A percentile compares a stretch with the other conserved stretches of the same genome.
phyloP scores from a whole-genome alignment of 768 basidiomycete genomes.

The Rickenella mellea region DNA sequence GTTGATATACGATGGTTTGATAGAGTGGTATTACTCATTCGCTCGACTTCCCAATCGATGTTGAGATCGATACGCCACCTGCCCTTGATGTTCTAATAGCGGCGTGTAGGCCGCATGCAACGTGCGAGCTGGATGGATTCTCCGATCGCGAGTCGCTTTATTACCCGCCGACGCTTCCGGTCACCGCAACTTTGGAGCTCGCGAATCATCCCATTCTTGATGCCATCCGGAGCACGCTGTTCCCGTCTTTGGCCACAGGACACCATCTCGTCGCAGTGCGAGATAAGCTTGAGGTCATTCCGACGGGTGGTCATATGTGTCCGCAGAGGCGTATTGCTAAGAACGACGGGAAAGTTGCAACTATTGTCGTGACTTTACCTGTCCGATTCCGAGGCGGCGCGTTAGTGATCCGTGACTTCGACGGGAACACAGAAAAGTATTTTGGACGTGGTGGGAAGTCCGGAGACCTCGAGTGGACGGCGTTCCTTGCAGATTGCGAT shows the following conservation, averaged over 20 bases:
- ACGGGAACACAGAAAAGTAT: slow-evolving; percentile 53
- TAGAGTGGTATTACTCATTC: slow-evolving; percentile 75
- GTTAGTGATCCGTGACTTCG: slow-evolving; percentile 45
- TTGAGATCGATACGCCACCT: slow-evolving; percentile 65
- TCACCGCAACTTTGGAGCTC: slow-evolving; percentile 70
- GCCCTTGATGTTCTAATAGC: slow-evolving; percentile 72
- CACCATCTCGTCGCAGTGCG: slow-evolving; percentile 60
- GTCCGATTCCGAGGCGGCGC: slow-evolving; percentile 66
- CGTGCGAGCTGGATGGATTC: slow-evolving; percentile 40
- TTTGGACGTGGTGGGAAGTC: slow-evolving; percentile 49
- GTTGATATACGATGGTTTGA: no score
- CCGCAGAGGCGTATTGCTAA: slow-evolving; percentile 43
- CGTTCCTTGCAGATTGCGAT: slow-evolving; percentile 66
- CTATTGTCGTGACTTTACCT: slow-evolving; percentile 64
- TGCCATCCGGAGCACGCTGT: slow-evolving; percentile 60
- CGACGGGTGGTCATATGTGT: slow-evolving; percentile 48
- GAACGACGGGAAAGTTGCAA: slow-evolving; percentile 64
- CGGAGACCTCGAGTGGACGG: slow-evolving; percentile 71
- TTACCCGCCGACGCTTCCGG: slow-evolving; percentile 63
- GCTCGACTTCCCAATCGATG: slow-evolving; percentile 73
- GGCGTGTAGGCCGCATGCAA: slow-evolving; percentile 59
- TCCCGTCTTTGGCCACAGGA: slow-evolving; percentile 58
- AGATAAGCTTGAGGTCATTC: slow-evolving; percentile 63
- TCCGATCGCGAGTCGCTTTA: slow-evolving; percentile 57
- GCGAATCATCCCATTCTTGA: slow-evolving; percentile 78